Base-by-base conservation (phyloP, 768 basidiomycete genomes). In the Hemileccinum impolitum region DNA sequence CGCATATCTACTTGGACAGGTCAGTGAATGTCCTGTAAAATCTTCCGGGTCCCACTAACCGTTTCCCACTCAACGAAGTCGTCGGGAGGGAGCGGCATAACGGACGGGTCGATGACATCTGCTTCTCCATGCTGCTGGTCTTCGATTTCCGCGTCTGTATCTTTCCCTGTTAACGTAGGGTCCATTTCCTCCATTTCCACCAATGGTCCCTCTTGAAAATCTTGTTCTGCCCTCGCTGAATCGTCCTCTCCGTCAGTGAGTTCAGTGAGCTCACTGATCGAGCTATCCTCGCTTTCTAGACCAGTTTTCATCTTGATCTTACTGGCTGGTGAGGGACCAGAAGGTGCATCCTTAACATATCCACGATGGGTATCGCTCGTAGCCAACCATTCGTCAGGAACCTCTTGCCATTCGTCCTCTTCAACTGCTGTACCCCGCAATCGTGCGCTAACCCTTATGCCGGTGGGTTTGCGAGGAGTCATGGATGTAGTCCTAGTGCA, bases 51-150 rank as follows among this genome's bases (percentile, higher is more conserved):
- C 35, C 30, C 38, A 72, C 82, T 59, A 51, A 92, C 94, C 59
- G 88, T 87, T 72, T 95, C 90, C 94, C 94, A 97, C 67, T 95
- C 93, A 35, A 90, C 65, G 58, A 89, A 89, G 41, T 77, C 77
- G 2, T 72, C 71, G 5, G 75, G 77, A 18, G 69, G 46, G 9
- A 54, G 59, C n/a, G 58, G 60, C 10, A 51, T 50, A 30, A 39
- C 5, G 15, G 39, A 30, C 32, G 19, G n/a, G 11, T 53, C 48
- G 19, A 25, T 25, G 3, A 14, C 12, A 1, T 34, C 31, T 31
- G 28, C 41, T 13, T 48, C 43, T 18, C 19, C 39, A 23, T 48
- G 40, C 10, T 40, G 45, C 21, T 43, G 53, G 46, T 43, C 42
- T 19, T 53, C 53, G 1, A 34, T 12, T 30, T 53, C 52, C 6